Conservation (phyloP, 768 basidiomycete genomes). For the Lepiota venenata region DNA sequence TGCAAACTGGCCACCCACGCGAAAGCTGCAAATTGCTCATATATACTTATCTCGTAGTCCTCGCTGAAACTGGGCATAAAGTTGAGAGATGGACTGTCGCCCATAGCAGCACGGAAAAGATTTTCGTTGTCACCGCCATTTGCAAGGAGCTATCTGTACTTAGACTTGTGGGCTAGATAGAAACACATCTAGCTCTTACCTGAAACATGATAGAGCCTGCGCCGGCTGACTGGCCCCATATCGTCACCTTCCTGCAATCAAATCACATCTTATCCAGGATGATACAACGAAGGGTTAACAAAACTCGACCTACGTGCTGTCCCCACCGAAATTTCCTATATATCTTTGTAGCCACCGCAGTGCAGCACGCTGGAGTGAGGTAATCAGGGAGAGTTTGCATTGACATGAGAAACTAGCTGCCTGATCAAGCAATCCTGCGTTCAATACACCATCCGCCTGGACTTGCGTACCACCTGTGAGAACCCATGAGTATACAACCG, state of each 20-base stretch:
- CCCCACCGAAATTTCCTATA: slow-evolving; percentile 34
- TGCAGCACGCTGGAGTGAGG: slow-evolving; percentile 25
- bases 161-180: not conserved
- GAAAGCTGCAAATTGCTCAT: slow-evolving; percentile 28
- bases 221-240: slow-evolving; percentile 42
- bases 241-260: slow-evolving; percentile 31
- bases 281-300: not conserved
- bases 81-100: slow-evolving; percentile 40
- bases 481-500: not conserved
- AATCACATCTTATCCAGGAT: not conserved
- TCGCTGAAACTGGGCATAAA: slow-evolving; percentile 30
- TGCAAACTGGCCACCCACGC: slow-evolving; percentile 25
- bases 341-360: slow-evolving; percentile 37
- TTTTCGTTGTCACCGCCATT: slow-evolving; percentile 34
- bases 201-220: slow-evolving; percentile 41
- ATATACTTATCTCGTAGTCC: slow-evolving; percentile 31
- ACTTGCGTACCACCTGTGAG: slow-evolving; percentile 30
- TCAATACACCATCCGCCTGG: slow-evolving; percentile 27
- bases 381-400: not conserved
- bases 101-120: slow-evolving; percentile 41
- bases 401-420: slow-evolving; percentile 16
- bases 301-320: slow-evolving; percentile 22
- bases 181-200: slow-evolving; percentile 16
- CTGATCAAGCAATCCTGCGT: slow-evolving; percentile 41
- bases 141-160: slow-evolving; percentile 28